These are phyloP conservation scores for Ceratocystis alfenasii DNA, from an alignment of 2,329 filamentous ascomycete species.

Conservation along the genomic window DNA sequence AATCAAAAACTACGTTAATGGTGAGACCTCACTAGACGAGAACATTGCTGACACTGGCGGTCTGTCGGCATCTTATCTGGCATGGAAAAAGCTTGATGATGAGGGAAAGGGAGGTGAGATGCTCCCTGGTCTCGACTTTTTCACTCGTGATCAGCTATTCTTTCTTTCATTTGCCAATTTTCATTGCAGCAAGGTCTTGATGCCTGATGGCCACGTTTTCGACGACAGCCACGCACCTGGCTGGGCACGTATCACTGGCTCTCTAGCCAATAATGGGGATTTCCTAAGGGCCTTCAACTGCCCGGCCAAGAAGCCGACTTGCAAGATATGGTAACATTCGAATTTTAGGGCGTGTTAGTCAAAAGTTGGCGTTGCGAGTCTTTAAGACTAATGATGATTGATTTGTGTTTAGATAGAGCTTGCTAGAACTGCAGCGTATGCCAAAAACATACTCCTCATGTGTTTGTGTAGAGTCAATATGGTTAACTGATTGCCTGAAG, in stretches of 20 bases:
- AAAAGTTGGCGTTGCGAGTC: too few relatives aligned
- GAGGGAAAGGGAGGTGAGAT: slow-evolving; percentile 35
- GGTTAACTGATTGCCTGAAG: too few relatives aligned
- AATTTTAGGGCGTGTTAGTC: rapidly evolving
- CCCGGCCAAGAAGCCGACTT: slow-evolving; percentile 51
- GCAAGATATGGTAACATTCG: slow-evolving; percentile 53
- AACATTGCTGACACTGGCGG: slow-evolving; percentile 63
- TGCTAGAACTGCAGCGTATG: too few relatives aligned
- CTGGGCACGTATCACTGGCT: slow-evolving; percentile 48
- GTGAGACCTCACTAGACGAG: slow-evolving; percentile 51
- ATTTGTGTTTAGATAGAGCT: too few relatives aligned
- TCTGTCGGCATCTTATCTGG: slow-evolving; percentile 48
- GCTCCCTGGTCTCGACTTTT: slow-evolving; percentile 49
- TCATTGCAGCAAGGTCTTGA: slow-evolving; percentile 55
- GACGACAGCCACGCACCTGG: slow-evolving; percentile 55
- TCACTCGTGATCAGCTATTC: slow-evolving; percentile 58
- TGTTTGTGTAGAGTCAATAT: too few relatives aligned
- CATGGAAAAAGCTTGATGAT: slow-evolving; percentile 50
- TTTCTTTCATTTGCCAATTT: slow-evolving; percentile 53
- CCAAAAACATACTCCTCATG: too few relatives aligned
- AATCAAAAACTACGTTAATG: slow-evolving; percentile 49
- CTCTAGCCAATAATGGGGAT: slow-evolving; percentile 53
- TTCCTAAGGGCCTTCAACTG: slow-evolving; percentile 59
- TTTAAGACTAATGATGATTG: too few relatives aligned
- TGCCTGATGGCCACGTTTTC: slow-evolving; percentile 46